These are phyloP conservation scores for Meripilus lineatus DNA, from an alignment of 1,284 basidiomycete genomes.

Conservation along the genomic window DNA sequence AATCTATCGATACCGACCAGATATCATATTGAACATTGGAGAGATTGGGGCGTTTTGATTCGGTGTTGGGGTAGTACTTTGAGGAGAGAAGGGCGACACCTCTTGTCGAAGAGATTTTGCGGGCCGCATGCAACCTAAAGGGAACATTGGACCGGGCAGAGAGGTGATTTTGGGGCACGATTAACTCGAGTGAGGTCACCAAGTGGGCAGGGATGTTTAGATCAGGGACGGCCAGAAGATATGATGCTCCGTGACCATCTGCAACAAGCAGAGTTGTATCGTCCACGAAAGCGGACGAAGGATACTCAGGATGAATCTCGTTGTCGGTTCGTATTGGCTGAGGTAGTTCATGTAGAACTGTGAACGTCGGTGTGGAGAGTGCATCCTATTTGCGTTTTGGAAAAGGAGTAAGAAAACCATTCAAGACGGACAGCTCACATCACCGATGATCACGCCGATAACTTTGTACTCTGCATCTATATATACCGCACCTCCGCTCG, in stretches of 20 bases:
- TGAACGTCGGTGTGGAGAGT: slow-evolving; percentile 48
- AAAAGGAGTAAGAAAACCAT: background rate
- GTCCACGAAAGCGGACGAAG: slow-evolving; percentile 61
- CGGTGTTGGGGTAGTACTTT: slow-evolving; percentile 33
- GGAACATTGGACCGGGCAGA: slow-evolving; percentile 32
- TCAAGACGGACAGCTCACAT: slow-evolving; percentile 37
- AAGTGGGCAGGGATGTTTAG: slow-evolving; percentile 37
- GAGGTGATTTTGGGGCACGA: slow-evolving; percentile 21
- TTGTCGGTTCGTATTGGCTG: slow-evolving; percentile 36
- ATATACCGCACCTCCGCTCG: slow-evolving; percentile 54
- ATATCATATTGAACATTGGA: slow-evolving; percentile 50
- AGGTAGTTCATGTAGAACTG: slow-evolving; percentile 57
- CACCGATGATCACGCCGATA: slow-evolving; percentile 52
- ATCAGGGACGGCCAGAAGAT: slow-evolving; percentile 61
- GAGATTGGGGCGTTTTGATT: slow-evolving; percentile 11
- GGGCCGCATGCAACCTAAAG: slow-evolving; percentile 54
- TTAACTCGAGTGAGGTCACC: slow-evolving; percentile 51
- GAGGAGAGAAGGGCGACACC: slow-evolving; percentile 54
- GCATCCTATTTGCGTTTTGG: slow-evolving; percentile 37
- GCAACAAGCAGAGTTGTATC: slow-evolving; percentile 52
- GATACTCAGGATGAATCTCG: slow-evolving; percentile 63
- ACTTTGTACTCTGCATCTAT: slow-evolving; percentile 67
- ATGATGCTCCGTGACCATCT: slow-evolving; percentile 68
- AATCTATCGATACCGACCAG: slow-evolving; percentile 51
- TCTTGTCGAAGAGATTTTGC: slow-evolving; percentile 31